Base-by-base conservation (phyloP, 176 grass and related monocot species). In the Carex littledalei region DNA sequence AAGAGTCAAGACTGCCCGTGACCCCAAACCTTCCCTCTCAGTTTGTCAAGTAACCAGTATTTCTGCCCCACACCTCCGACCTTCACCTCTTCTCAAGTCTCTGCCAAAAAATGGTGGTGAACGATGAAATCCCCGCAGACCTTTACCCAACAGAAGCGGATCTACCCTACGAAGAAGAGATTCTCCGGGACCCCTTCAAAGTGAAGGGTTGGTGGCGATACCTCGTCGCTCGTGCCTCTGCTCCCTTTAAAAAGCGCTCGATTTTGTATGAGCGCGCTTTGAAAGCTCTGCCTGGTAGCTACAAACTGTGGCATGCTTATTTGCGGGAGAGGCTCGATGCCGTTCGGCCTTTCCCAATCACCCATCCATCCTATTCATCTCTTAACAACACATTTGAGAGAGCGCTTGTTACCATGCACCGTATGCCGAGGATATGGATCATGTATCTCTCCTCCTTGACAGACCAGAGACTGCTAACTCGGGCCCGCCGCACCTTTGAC, bases 301-400 rank as follows among this genome's bases (percentile, higher is more conserved):
- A 97, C 86, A 97, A 97, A 76, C 79, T 94, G 2, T 97, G 94
- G 94, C 88, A 97, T n/a, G 88, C 91, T 0, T 97, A 97, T 64
- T 81, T 97, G 43, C 85, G 70, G 5, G 91, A 97, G 72, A 89
- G 92, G 68, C 78, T 82, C 22, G 88, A 73, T 58, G 84, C 86
- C 1, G 86, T 91, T 17, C 89, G 81, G 14, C 24, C 68, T 17
- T 69, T 81, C 31, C 81, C 91, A 43, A 65, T 90, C 47, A 68
- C 86, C 50, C 79, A 88, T 69, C 75, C 39, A 0, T 81, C 81
- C 8, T 84, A 89, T 65, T 29, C 85, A 18, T 71, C 59, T 20
- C 87, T 89, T 35, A 63, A 93, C 59, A 84, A 79, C 72, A 76
- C 94, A 9, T 97, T 92, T 57, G 90, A 97, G 86, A 85, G 86